These are phyloP conservation scores for Chaetomiaceae sp. DNA, from an alignment of 2,329 filamentous ascomycete genomes.

Conservation along the genomic window DNA sequence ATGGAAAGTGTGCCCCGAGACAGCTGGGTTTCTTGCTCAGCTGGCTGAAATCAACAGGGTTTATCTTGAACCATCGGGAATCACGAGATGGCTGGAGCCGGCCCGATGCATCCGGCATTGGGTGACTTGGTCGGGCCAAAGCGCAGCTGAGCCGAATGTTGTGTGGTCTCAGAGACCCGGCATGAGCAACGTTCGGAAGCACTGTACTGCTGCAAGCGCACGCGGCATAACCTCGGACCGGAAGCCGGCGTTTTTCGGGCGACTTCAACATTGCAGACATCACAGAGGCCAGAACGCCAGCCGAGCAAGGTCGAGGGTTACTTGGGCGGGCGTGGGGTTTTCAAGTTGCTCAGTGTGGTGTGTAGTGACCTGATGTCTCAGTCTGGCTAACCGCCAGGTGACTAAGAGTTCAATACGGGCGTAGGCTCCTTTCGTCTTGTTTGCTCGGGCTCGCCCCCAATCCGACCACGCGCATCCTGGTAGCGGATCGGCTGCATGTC, in stretches of 20 bases:
- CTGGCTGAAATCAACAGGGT: background rate
- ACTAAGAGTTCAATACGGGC: too few relatives aligned
- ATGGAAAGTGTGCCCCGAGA: background rate
- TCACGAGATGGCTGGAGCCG: background rate
- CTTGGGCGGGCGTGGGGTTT: background rate
- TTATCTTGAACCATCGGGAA: background rate
- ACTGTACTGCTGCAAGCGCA: background rate
- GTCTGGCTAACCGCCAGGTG: background rate
- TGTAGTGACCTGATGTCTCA: background rate
- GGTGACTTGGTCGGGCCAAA: background rate
- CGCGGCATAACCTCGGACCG: background rate
- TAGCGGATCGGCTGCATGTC: conserved; percentile 1
- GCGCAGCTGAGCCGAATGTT: background rate
- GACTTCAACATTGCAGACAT: background rate
- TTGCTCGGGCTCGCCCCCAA: background rate
- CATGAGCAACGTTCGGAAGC: background rate
- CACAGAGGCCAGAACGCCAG: background rate
- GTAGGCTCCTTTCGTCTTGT: too few relatives aligned
- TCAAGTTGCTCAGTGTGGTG: background rate
- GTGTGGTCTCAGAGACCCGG: background rate
- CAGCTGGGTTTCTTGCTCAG: conserved; percentile 1
- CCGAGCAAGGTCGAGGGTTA: background rate
- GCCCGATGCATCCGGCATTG: background rate
- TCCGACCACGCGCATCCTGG: background rate
- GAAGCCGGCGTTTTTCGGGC: background rate